These are phyloP conservation scores for Sambucus nigra DNA, from an alignment of 129 eudicot genomes.

Conservation along the genomic window DNA sequence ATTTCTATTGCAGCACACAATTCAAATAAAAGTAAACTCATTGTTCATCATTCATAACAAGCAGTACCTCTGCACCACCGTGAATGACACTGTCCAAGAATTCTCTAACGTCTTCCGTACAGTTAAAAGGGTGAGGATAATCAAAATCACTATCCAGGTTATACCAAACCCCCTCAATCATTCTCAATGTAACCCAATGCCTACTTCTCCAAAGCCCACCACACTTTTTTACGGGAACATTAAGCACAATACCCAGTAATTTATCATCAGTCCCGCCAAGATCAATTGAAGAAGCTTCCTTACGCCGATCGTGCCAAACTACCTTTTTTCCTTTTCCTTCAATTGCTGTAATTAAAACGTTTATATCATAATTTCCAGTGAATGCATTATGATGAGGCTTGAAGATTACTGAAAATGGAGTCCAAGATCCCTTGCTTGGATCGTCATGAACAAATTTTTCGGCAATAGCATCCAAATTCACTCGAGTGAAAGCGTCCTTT, in stretches of 20 bases:
- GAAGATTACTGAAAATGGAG: slow-evolving; percentile 66
- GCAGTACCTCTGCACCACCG: slow-evolving; percentile 68
- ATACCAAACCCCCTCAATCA: slow-evolving; percentile 68
- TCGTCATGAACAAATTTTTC: slow-evolving; percentile 65
- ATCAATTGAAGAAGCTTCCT: slow-evolving; percentile 53
- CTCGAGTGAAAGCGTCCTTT: slow-evolving; percentile 61
- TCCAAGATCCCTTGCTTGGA: slow-evolving; percentile 62
- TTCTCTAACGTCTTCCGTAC: slow-evolving; percentile 40
- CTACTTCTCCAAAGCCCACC: slow-evolving; percentile 76
- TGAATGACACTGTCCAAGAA: slow-evolving; percentile 49
- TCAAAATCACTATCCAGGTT: slow-evolving; percentile 87
- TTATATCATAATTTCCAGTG: slow-evolving; percentile 90
- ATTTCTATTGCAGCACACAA: slow-evolving; percentile 2
- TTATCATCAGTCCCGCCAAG: slow-evolving; percentile 52
- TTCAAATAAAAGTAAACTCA: not conserved
- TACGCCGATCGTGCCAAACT: slow-evolving; percentile 82
- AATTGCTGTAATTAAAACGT: slow-evolving; percentile 73
- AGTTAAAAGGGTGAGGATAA: slow-evolving; percentile 41
- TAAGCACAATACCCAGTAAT: slow-evolving; percentile 73
- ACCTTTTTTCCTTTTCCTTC: slow-evolving; percentile 75
- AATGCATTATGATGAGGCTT: slow-evolving; percentile 87
- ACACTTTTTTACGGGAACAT: slow-evolving; percentile 62
- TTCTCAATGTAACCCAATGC: slow-evolving; percentile 86
- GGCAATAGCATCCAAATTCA: slow-evolving; percentile 57
- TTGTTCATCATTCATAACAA: slow-evolving; percentile 48